Evolutionary conservation across 371 early-diverging fungal species (phyloP).

Genomic region (Apophysomyces ossiformis): DNA sequence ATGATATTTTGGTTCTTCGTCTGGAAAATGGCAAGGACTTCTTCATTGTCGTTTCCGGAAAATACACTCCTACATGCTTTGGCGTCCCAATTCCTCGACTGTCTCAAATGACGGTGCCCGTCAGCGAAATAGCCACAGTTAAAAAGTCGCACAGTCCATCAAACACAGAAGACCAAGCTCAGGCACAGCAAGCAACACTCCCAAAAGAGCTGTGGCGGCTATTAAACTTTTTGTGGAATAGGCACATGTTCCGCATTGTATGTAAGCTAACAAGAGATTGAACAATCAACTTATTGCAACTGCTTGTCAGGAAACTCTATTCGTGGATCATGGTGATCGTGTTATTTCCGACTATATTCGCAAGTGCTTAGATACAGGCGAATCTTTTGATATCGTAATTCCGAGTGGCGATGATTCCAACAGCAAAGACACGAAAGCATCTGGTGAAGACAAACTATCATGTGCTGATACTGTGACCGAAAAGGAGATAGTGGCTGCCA

Average conservation of each 20-base stretch:
- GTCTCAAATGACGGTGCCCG: conserved; percentile 59
- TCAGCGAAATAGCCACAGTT: conserved; percentile 36
- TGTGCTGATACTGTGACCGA: conserved; percentile 9
- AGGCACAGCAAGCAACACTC: conserved; percentile 61
- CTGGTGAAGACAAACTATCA: conserved; percentile 12
- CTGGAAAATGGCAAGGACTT: conserved; percentile 83
- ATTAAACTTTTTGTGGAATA: conserved; percentile 76
- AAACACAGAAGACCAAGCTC: neutral
- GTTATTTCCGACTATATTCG: conserved; percentile 68
- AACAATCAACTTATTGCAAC: neutral
- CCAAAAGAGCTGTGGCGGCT: conserved; percentile 84
- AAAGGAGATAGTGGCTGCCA: conserved; percentile 63
- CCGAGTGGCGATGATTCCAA: conserved; percentile 35
- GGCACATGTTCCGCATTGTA: conserved; percentile 42
- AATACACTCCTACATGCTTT: conserved; percentile 77
- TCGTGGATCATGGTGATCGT: conserved; percentile 72
- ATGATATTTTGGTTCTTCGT: conserved; percentile 83
- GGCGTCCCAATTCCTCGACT: conserved; percentile 71
- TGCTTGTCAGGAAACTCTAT: conserved; percentile 60
- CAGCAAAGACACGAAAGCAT: neutral
- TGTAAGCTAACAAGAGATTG: neutral
- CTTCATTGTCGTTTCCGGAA: conserved; percentile 77
- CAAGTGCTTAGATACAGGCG: conserved; percentile 84
- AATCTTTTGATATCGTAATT: conserved; percentile 65
- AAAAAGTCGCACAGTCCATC: neutral